Evolutionary conservation across 1,139 yeast species (phyloP).

Genomic region (Yamadazyma sp.): DNA sequence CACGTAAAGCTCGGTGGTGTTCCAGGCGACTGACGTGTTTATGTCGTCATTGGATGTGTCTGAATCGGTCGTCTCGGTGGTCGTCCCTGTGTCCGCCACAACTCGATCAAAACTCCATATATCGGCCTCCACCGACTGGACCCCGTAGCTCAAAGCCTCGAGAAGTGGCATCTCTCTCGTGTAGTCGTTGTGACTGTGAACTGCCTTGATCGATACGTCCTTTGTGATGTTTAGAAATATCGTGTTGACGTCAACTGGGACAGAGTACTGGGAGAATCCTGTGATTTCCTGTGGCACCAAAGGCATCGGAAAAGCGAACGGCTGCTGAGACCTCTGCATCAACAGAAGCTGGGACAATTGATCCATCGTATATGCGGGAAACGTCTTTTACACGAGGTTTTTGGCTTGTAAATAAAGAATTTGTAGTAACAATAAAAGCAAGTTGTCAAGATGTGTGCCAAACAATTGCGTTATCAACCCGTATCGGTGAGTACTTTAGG

Average conservation of each 20-base stretch:
- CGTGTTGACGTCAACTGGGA: slow-evolving; percentile 7
- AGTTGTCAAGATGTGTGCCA: no score
- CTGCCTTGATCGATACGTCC: slow-evolving; percentile 47
- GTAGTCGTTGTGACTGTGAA: slow-evolving; percentile 77
- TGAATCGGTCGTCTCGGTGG: slow-evolving; percentile 21
- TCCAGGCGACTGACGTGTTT: slow-evolving; percentile 9
- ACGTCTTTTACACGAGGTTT: no score
- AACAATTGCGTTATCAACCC: no score
- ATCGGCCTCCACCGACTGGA: slow-evolving; percentile 68
- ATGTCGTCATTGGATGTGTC: slow-evolving; percentile 16
- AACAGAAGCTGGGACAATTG: no score
- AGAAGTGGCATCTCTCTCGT: slow-evolving; percentile 62
- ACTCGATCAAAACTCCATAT: slow-evolving; percentile 50
- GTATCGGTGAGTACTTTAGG: no score
- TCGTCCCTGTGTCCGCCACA: slow-evolving; percentile 20
- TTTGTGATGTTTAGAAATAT: slow-evolving; percentile 19
- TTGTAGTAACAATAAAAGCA: no score
- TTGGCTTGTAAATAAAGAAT: no score
- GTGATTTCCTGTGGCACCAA: no score
- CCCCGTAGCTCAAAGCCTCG: slow-evolving; percentile 60
- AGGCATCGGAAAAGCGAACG: no score
- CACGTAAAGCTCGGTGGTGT: slow-evolving; percentile 41
- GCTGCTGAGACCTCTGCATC: no score
- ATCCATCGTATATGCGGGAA: no score
- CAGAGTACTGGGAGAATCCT: background rate